Evolutionary conservation across 495 filamentous ascomycete genomes (phyloP).

Genomic region (Daldinia caldariorum): DNA sequence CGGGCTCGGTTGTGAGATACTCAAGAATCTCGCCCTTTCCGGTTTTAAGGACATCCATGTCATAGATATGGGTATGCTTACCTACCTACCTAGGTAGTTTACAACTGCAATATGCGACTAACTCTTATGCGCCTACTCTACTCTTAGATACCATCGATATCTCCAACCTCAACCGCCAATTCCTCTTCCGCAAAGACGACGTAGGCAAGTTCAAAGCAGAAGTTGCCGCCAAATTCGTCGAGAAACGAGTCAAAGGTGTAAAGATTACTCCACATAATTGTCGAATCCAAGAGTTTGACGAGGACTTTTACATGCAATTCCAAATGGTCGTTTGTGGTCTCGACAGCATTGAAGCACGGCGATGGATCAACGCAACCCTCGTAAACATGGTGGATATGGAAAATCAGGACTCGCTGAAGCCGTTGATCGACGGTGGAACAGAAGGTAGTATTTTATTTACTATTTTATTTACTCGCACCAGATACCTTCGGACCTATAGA

Average conservation of each 20-base stretch:
- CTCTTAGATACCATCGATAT: constrained; percentile 99
- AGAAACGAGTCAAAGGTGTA: constrained; percentile 86
- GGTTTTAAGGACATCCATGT: constrained; percentile 98
- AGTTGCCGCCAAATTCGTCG: constrained; percentile 90
- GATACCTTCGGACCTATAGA: constrained; percentile 29
- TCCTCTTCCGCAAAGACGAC: constrained; percentile 91
- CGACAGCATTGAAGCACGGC: constrained; percentile 94
- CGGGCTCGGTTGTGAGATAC: constrained; percentile 93
- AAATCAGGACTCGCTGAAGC: constrained; percentile 83
- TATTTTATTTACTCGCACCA: background rate
- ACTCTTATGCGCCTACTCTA: constrained; percentile 7
- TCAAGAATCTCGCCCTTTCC: constrained; percentile 95
- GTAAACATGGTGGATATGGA: constrained; percentile 82
- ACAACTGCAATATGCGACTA: constrained; percentile 19
- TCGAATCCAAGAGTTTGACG: constrained; percentile 96
- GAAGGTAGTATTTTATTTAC: constrained; percentile 84
- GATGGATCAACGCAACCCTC: constrained; percentile 97
- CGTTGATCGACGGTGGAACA: constrained; percentile 94
- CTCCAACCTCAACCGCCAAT: constrained; percentile 97
- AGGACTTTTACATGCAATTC: constrained; percentile 98
- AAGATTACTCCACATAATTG: constrained; percentile 92
- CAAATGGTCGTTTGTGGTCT: constrained; percentile 93
- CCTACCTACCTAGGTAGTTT: background rate
- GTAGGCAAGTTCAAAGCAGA: constrained; percentile 95
- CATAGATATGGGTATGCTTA: constrained; percentile 87